Conservation (phyloP, 257 asterid genomes). For the Solanum chiquidenum region DNA sequence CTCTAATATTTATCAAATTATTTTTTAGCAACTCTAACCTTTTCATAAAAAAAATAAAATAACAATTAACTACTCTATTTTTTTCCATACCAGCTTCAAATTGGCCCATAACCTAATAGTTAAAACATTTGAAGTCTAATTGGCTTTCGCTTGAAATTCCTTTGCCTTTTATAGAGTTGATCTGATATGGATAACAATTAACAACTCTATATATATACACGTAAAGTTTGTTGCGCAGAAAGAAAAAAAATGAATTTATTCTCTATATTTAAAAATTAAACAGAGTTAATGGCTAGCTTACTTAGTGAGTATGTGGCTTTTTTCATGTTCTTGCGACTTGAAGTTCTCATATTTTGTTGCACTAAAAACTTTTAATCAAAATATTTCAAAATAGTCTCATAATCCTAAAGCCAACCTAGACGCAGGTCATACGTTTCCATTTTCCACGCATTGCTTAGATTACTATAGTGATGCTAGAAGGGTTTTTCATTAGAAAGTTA, state of each 20-base stretch:
- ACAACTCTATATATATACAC: too few species aligned
- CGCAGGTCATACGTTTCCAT: neutral
- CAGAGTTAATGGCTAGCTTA: neutral
- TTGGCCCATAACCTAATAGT: neutral
- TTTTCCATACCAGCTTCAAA: neutral
- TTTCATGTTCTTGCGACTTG: too few species aligned
- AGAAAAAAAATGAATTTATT: too few species aligned
- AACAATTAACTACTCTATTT: neutral
- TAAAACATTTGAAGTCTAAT: neutral
- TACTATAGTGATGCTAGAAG: neutral
- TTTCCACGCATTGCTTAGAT: neutral
- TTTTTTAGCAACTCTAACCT: neutral
- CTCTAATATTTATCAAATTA: neutral
- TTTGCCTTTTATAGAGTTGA: neutral
- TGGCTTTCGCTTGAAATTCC: neutral
- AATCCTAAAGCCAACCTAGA: neutral
- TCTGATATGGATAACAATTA: too few species aligned
- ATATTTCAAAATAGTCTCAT: neutral
- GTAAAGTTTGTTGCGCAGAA: too few species aligned
- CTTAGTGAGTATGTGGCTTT: neutral
- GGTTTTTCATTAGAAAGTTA: neutral
- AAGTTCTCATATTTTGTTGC: too few species aligned
- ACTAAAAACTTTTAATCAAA: too few species aligned
- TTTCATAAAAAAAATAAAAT: too few species aligned
- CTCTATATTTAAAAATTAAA: too few species aligned